These are phyloP conservation scores for Paraphoma sp. DNA, from an alignment of 2,329 filamentous ascomycete species.

Conservation along the genomic window DNA sequence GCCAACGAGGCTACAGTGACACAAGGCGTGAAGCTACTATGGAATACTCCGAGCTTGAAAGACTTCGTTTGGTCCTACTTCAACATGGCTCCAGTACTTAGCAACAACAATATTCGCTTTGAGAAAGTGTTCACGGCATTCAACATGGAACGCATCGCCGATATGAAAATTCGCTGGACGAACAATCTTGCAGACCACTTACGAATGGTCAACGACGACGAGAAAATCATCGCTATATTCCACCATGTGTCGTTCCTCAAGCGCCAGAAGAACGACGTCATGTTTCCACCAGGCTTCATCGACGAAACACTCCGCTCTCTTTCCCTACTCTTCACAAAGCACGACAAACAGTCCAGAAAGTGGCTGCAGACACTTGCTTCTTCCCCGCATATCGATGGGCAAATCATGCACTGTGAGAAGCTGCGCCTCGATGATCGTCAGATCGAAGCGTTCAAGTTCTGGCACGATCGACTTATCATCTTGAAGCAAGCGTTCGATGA, in stretches of 20 bases:
- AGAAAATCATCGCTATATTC: conserved; percentile 47
- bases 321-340: conserved; percentile 45
- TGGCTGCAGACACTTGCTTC: conserved; percentile 22
- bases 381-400: conserved; percentile 31
- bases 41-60: not conserved
- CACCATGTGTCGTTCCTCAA: conserved; percentile 49
- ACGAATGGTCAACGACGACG: conserved; percentile 48
- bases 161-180: not conserved
- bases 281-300: conserved; percentile 41
- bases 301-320: conserved; percentile 50
- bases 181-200: conserved; percentile 41
- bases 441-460: conserved; percentile 45
- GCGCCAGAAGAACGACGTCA: conserved; percentile 13
- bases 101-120: not conserved
- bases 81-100: not conserved
- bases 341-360: conserved; percentile 24
- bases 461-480: conserved; percentile 53
- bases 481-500: conserved; percentile 53
- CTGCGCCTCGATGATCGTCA: conserved; percentile 43
- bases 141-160: not conserved
- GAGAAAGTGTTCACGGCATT: not conserved
- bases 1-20: not conserved
- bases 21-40: not conserved
- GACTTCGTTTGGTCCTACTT: not conserved
- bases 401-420: conserved; percentile 32